Evolutionary conservation across 1,284 basidiomycete species (phyloP), one percentile per base, ranked within the genome.

Genomic region (Peniophora sp.): DNA sequence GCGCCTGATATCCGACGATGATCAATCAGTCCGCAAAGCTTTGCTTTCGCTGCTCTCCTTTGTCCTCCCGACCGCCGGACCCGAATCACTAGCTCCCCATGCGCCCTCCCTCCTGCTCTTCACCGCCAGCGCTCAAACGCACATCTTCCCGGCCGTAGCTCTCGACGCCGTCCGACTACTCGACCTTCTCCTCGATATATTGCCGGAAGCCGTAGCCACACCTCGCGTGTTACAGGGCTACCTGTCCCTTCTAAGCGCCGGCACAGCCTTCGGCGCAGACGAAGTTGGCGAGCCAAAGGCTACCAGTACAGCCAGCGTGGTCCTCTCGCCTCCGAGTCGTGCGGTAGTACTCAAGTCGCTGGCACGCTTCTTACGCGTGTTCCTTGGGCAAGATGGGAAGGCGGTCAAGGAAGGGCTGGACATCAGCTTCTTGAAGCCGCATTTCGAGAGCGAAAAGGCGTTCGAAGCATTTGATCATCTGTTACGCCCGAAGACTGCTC

Each of bases 121-220:
- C 65, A 83, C 85, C 0, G 85, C 91, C 1, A 96, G 95, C 3
- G 92, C 92, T 0, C 86, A 97, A 64, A 94, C 92, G 0, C 89
- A 97, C 61, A 97, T 99, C 52, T 96, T 94, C 64, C 92, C 93
- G 9, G 91, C 95, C 60, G 90, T 98, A 52, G 79, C 93, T 9
- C 76, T 97, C 43, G 96, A 98, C 62, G 92, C 93, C 1, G 76
- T 96, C 55, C 81, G 83, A 23, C 80, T 95, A 55, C 68, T 99
- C 47, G 80, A 91, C 60, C 65, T 97, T 14, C 76, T 94, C 34
- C 74, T 98, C 2, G 83, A 88, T 34, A 64, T 76, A 47, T 78
- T 89, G 2, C 91, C 93, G 1, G 71, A 75, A 14, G 69, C 76
- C 9, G 79, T 94, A 14, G 79, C 86, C 1, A 69, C 73, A 45